Evolutionary conservation across 1,284 basidiomycete genomes (phyloP), one percentile per base, ranked within the genome.

Genomic region (Rhodotorula mucilaginosa): DNA sequence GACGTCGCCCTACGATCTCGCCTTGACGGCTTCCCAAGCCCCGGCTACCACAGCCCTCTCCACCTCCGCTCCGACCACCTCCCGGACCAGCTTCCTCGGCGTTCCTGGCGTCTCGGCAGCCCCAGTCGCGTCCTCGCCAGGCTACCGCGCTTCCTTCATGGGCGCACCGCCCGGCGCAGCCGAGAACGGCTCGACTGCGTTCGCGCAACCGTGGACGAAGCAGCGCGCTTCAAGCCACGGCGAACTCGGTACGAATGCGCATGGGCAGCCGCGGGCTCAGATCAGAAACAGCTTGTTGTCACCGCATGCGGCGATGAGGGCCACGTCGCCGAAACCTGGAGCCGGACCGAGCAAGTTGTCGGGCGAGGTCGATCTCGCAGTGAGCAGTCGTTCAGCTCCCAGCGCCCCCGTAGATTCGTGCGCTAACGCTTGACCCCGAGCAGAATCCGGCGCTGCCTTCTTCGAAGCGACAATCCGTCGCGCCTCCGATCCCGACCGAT

Each of bases 1-100:
- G 4, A 10, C 63, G 6, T 72, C 73, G 5, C 73, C 75, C 2
- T 76, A 74, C 71, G 75, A 76, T 64, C 65, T 68, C 54, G 75
- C 75, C 12, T 57, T 47, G 23, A 31, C 61, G n/a, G 51, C 34
- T 19, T 46, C 51, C 7, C 62, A 56, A n/a, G 6, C 68, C 15
- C 26, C 51, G 19, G 65, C 56, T n/a, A 10, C 29, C 56, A 47
- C 51, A 15, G n/a, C 31, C 16, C 51, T 52, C 51, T 5, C 51
- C 8, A 54, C n/a, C 12, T 31, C 44, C 5, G 46, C 60, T 10
- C 62, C 51, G n/a, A 13, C 34, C 3, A 2, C 31, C 6, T 34
- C 21, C 2, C 62, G 62, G 6, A 16, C 52, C 6, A 63, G 62
- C 52, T 63, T 47, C 61, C 19, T 58, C 26, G 46, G 58, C 64